Conservation (phyloP, 148 eudicot genomes). For the Gaultheria prostrata region DNA sequence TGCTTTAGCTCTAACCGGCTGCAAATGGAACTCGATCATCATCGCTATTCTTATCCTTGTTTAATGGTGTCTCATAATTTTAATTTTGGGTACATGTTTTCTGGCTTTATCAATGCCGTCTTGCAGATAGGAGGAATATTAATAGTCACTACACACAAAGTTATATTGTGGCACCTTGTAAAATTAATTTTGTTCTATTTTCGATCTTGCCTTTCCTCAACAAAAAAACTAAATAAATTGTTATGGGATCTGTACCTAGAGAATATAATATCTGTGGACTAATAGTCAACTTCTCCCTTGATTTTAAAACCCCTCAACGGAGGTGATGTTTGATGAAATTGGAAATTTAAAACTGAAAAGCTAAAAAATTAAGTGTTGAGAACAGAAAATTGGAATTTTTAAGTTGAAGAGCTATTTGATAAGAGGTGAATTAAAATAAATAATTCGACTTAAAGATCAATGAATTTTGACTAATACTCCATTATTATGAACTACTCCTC, state of each 20-base stretch:
- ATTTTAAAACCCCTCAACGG: too few relatives aligned
- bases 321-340: too few relatives aligned
- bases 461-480: neutral
- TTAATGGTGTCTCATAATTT: neutral
- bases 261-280: too few relatives aligned
- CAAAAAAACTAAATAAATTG: too few relatives aligned
- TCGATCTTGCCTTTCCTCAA: neutral
- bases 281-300: too few relatives aligned
- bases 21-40: neutral
- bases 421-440: neutral
- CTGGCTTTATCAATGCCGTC: neutral
- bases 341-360: neutral
- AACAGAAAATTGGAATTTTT: neutral
- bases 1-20: neutral
- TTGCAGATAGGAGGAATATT: neutral
- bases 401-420: neutral
- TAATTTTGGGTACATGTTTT: neutral
- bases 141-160: neutral
- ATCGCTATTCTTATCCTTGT: neutral
- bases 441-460: neutral
- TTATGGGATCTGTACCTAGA: too few relatives aligned
- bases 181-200: too few relatives aligned
- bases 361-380: neutral
- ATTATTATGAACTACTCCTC: neutral
- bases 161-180: neutral